These are phyloP conservation scores for Colletotrichum lini DNA, from an alignment of 2,329 filamentous ascomycete species.

Conservation along the genomic window DNA sequence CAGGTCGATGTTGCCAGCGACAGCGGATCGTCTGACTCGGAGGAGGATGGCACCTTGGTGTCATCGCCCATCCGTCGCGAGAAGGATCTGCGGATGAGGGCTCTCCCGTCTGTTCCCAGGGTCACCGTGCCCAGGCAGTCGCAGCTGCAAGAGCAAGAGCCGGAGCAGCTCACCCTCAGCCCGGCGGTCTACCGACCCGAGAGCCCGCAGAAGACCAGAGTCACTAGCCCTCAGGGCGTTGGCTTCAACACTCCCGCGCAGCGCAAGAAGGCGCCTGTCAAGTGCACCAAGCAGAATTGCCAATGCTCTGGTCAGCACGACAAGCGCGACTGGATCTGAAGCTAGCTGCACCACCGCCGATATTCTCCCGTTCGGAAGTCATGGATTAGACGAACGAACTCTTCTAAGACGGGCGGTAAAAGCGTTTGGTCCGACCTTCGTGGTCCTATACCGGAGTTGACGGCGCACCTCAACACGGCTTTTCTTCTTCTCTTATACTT, in stretches of 20 bases:
- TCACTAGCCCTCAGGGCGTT: constrained; percentile 60
- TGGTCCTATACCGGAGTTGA: constrained; percentile 39
- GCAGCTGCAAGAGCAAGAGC: constrained; percentile 42
- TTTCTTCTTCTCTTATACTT: constrained; percentile 41
- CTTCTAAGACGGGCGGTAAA: constrained; percentile 34
- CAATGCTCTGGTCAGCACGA: constrained; percentile 40
- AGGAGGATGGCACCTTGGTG: constrained; percentile 41
- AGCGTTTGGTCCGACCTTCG: constrained; percentile 28
- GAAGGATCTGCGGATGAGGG: constrained; percentile 54
- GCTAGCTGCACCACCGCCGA: constrained; percentile 29
- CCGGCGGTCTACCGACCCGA: constrained; percentile 67
- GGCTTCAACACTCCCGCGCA: constrained; percentile 52
- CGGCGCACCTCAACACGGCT: constrained; percentile 17
- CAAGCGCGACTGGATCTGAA: constrained; percentile 52
- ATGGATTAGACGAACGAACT: constrained; percentile 5
- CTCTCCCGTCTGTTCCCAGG: constrained; percentile 55
- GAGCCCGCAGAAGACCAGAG: constrained; percentile 52
- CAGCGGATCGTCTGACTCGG: constrained; percentile 40
- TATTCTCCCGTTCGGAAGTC: constrained; percentile 43
- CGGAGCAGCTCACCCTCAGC: constrained; percentile 59
- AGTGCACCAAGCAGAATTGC: constrained; percentile 42
- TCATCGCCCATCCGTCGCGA: constrained; percentile 44
- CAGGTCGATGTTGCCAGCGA: constrained; percentile 36
- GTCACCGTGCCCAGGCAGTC: constrained; percentile 27
- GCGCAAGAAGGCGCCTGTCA: constrained; percentile 33